Percentiles rank a stretch among this genome's conserved stretches.
These are phyloP conservation scores for Pichia phayaonensis DNA, from an alignment of 805 yeast genomes.

Conservation along the genomic window DNA sequence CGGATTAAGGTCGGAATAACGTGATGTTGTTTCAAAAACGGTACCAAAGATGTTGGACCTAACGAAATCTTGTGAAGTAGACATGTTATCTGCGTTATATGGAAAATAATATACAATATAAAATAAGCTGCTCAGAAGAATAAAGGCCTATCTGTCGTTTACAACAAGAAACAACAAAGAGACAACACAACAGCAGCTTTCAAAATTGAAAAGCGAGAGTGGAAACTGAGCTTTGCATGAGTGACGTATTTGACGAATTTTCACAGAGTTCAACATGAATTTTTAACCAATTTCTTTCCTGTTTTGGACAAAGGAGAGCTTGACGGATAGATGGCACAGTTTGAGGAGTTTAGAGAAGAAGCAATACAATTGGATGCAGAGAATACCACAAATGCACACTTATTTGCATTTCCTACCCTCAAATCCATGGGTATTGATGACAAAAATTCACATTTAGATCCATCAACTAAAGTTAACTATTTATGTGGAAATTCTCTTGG, in stretches of 20 bases:
- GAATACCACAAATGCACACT: constrained; percentile 33
- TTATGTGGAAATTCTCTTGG: constrained; percentile 95
- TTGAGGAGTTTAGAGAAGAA: constrained; percentile 5
- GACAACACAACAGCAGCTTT: background rate
- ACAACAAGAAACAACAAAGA: too few relatives aligned
- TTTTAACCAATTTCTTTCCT: background rate
- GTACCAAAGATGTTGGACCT: constrained; percentile 94
- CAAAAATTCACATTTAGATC: constrained; percentile 14
- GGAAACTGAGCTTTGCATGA: too few relatives aligned
- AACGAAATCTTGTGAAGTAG: constrained; percentile 34
- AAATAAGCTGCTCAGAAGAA: too few relatives aligned
- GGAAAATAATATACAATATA: background rate
- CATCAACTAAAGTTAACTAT: constrained; percentile 37
- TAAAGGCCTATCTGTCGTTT: too few relatives aligned
- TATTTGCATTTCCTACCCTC: constrained; percentile 63
- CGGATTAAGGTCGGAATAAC: constrained; percentile 89
- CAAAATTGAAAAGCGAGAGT: background rate
- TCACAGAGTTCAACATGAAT: background rate
- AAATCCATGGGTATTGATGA: constrained; percentile 45
- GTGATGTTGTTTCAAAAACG: constrained; percentile 82
- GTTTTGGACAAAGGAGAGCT: background rate
- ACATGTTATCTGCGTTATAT: background rate
- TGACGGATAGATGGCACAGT: background rate
- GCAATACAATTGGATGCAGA: constrained; percentile 33
- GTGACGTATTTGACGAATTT: background rate